Percentiles rank a stretch among this genome's conserved stretches.
Conservation (phyloP, 1,139 yeast genomes). For the Debaryomyces subglobosus region DNA sequence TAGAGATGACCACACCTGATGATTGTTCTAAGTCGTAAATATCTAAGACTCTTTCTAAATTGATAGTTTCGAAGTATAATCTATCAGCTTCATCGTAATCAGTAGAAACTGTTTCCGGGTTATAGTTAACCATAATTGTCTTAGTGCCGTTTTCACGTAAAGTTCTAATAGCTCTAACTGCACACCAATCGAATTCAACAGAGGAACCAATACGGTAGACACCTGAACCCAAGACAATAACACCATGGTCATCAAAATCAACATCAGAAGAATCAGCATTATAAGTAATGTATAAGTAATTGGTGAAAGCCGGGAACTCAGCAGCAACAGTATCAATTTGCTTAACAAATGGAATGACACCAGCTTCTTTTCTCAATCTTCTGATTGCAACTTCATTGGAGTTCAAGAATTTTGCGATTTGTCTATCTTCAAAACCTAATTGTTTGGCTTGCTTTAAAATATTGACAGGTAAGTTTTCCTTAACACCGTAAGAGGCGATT, state of each 20-base stretch:
- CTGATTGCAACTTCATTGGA: constrained; percentile 94
- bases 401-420: constrained; percentile 85
- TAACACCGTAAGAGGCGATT: constrained; percentile 59
- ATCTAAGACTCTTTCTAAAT: constrained; percentile 92
- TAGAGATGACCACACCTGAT: constrained; percentile 90
- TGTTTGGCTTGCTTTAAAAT: constrained; percentile 89
- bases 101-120: constrained; percentile 97
- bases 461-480: constrained; percentile 61
- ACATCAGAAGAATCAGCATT: constrained; percentile 92
- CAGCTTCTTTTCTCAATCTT: constrained; percentile 85
- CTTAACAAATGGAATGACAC: constrained; percentile 90
- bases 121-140: constrained; percentile 96
- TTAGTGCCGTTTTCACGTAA: constrained; percentile 84
- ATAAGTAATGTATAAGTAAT: constrained; percentile 93
- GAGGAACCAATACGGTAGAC: constrained; percentile 95
- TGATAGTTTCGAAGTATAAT: constrained; percentile 93
- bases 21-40: constrained; percentile 92
- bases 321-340: constrained; percentile 99
- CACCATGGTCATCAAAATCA: constrained; percentile 80
- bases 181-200: constrained; percentile 96
- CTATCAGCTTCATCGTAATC: constrained; percentile 99
- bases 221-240: constrained; percentile 91
- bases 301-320: constrained; percentile 96
- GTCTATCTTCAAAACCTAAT: constrained; percentile 96
- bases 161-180: constrained; percentile 93